Percentiles rank a stretch among this genome's conserved stretches.
Conservation (phyloP, 345 rosid species). For the Lepidium africanum region DNA sequence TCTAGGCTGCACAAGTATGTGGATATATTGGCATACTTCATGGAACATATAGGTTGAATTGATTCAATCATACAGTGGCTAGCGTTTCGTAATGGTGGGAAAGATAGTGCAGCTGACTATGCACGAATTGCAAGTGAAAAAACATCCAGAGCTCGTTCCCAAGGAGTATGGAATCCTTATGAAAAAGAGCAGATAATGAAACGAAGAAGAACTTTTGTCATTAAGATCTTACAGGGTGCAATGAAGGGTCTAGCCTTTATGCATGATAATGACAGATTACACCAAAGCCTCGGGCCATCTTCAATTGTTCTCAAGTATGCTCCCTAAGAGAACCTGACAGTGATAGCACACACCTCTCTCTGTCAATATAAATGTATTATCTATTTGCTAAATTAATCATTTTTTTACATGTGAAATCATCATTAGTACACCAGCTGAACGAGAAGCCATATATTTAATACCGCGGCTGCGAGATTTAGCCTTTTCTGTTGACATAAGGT, state of each 20-base stretch:
- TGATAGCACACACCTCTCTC: neutral
- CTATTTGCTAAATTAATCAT: conserved; percentile 6
- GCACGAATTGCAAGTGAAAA: conserved; percentile 58
- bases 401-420: neutral
- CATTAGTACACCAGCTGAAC: conserved; percentile 59
- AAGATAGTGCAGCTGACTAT: conserved; percentile 81
- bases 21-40: conserved; percentile 1
- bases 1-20: conserved; percentile 3
- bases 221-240: conserved; percentile 64
- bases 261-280: conserved; percentile 80
- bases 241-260: conserved; percentile 78
- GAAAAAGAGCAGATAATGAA: conserved; percentile 42
- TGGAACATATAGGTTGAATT: conserved; percentile 16
- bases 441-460: conserved; percentile 65
- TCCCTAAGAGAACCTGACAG: neutral
- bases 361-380: neutral
- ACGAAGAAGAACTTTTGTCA: conserved; percentile 50
- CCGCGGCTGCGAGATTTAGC: conserved; percentile 90
- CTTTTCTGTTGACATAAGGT: conserved; percentile 88
- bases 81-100: conserved; percentile 79
- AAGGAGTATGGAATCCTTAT: conserved; percentile 56
- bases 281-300: conserved; percentile 96
- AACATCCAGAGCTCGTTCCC: conserved; percentile 35
- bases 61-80: conserved; percentile 61
- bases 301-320: conserved; percentile 81